Evolutionary conservation across 768 basidiomycete species (phyloP).

Genomic region (Lactifluus subvellereus): DNA sequence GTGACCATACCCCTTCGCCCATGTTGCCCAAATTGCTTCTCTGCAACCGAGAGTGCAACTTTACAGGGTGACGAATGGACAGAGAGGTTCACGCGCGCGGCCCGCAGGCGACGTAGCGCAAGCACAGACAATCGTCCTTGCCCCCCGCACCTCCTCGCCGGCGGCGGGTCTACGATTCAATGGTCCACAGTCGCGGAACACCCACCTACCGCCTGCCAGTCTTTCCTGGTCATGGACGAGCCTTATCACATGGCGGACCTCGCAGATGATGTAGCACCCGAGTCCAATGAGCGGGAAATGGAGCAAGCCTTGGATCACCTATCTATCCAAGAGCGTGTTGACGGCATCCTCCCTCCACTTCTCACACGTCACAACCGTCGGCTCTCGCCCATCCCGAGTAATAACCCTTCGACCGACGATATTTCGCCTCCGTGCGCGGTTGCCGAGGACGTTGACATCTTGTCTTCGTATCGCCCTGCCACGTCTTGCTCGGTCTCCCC

Average conservation of each 20-base stretch:
- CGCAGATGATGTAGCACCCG: background rate
- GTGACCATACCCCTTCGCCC: slow-evolving; percentile 62
- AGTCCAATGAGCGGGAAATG: background rate
- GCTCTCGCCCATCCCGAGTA: slow-evolving; percentile 22
- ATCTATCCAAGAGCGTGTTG: slow-evolving; percentile 4
- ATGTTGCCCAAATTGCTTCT: slow-evolving; percentile 62
- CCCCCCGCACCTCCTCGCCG: slow-evolving; percentile 16
- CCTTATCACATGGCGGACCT: background rate
- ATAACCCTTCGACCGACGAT: slow-evolving; percentile 18
- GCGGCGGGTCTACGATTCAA: slow-evolving; percentile 17
- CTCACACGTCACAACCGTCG: slow-evolving; percentile 7
- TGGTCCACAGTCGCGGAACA: slow-evolving; percentile 18
- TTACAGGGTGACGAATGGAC: slow-evolving; percentile 53
- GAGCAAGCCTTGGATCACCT: background rate
- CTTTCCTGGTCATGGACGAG: slow-evolving; percentile 19
- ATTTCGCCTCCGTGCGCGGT: background rate
- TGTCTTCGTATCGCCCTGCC: background rate
- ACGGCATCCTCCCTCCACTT: slow-evolving; percentile 7
- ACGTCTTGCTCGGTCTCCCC: slow-evolving; percentile 2
- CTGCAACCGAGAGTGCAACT: slow-evolving; percentile 51
- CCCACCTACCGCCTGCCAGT: slow-evolving; percentile 21
- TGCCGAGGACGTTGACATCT: background rate
- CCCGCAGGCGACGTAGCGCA: slow-evolving; percentile 47
- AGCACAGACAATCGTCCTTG: slow-evolving; percentile 26
- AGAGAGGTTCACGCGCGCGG: slow-evolving; percentile 58